Base-by-base conservation (phyloP, 2,329 filamentous ascomycete species). In the Penicillium sp. region DNA sequence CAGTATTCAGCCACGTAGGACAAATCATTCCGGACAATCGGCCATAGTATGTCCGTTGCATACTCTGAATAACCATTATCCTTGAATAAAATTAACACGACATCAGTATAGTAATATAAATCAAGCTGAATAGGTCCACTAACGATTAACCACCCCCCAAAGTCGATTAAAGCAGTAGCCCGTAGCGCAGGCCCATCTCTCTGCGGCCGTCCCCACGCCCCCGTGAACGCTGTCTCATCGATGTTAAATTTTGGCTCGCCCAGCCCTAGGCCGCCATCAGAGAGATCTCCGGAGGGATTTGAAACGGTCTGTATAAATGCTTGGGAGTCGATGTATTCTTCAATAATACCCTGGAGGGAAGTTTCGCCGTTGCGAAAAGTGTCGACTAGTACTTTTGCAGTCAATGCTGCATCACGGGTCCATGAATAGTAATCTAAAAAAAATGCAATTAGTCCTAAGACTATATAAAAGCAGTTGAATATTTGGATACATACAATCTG, bases 401-500 rank as follows among this genome's bases (percentile, higher is more conserved):
- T 83, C 28, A 92, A 77, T 23, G 85, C 87, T 16, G 86, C 81
- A 69, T 93, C 89, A 65, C 89, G 78, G 1, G 86, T 90, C 89
- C 89, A 93, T 1, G 87, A 90, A 66, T 85, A 92, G 66, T 82
- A 91, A 70, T 92, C 87, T 90, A 49, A 1, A n/a, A 49, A 1
- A n/a, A 14, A 33, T 9, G 49, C 18, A 49, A 30, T 47, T 45
- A 28, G 38, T 23, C 23, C 12, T 33, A 28, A 16, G 16, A 9
- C n/a, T 35, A 16, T 21, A 20, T n/a, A 3, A 21, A 2, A 21
- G n/a, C 7, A 38, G 2, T 12, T n/a, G 26, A 21, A 56, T 16
- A 50, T 20, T 28, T 26, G 18, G 12, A 21, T 9, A 42, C 50
- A 35, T 35, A 83, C 81, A 85, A 62, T 83, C 71, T 1, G 82